A percentile compares a stretch with the other conserved stretches of the same genome.
These are phyloP conservation scores for Nicotiana sylvestris DNA, from an alignment of 257 asterid genomes.

Conservation along the genomic window DNA sequence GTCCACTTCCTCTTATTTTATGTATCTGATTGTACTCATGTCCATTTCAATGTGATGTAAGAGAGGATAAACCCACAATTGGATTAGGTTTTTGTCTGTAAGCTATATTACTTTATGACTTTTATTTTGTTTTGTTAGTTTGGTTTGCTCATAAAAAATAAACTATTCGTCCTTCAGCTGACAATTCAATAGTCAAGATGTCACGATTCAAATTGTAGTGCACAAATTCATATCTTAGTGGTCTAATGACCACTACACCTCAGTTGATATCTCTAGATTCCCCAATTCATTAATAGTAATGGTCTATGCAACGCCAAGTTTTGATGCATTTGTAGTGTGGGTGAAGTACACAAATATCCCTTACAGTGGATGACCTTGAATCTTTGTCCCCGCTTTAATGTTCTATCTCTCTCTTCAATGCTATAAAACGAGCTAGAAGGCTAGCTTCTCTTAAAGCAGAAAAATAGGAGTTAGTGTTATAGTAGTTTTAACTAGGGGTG, in stretches of 20 bases:
- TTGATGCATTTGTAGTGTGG: not conserved
- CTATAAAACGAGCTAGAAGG: too few species aligned
- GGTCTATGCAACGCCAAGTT: not conserved
- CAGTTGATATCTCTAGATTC: not conserved
- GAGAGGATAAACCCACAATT: not conserved
- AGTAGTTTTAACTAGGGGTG: too few species aligned
- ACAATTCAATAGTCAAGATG: not conserved
- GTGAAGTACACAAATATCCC: too few species aligned
- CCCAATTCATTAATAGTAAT: not conserved
- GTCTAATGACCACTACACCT: not conserved
- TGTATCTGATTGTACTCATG: conserved; percentile 9
- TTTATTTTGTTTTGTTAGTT: not conserved
- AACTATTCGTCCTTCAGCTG: not conserved
- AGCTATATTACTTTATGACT: not conserved
- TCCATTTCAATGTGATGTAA: conserved; percentile 27
- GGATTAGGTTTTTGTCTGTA: conserved; percentile 16
- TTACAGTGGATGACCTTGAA: too few species aligned
- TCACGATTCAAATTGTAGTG: not conserved
- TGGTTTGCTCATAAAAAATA: not conserved
- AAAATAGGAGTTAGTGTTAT: too few species aligned
- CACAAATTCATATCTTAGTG: not conserved
- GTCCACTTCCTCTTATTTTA: conserved; percentile 7
- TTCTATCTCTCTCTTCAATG: too few species aligned
- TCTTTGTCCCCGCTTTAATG: too few species aligned
- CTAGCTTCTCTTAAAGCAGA: too few species aligned